phyloP scores from a whole-genome alignment of 805 yeast genomes.

The Zygosaccharomyces gambellarensis region DNA sequence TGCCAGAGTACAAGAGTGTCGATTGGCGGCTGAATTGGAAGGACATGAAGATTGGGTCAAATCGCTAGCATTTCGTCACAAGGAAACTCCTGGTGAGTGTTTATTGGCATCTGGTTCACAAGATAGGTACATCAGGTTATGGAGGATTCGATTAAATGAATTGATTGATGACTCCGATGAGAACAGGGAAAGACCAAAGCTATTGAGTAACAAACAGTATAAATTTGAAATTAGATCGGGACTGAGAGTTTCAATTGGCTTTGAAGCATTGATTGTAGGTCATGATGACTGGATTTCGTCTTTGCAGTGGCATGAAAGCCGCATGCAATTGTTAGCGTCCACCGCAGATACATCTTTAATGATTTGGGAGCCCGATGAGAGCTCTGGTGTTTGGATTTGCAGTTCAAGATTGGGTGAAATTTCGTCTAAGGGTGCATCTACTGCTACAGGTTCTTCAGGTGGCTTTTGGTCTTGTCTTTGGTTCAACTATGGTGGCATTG shows the following conservation, averaged over 20 bases:
- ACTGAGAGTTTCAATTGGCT: conserved; percentile 53
- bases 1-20: conserved; percentile 22
- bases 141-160: conserved; percentile 66
- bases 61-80: conserved; percentile 54
- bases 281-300: conserved; percentile 97
- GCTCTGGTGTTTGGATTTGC: conserved; percentile 88
- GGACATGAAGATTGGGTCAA: conserved; percentile 99
- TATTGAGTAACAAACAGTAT: conserved; percentile 69
- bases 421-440: conserved; percentile 92
- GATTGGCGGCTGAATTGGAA: conserved; percentile 49
- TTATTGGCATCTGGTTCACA: conserved; percentile 87
- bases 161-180: conserved; percentile 54
- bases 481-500: conserved; percentile 45
- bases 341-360: conserved; percentile 91
- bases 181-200: conserved; percentile 40
- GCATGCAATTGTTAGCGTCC: conserved; percentile 64
- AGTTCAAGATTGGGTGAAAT: conserved; percentile 80
- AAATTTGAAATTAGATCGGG: conserved; percentile 41
- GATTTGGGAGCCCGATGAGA: conserved; percentile 86
- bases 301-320: conserved; percentile 65
- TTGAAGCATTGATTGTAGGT: conserved; percentile 94
- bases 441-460: conserved; percentile 93
- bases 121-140: conserved; percentile 84
- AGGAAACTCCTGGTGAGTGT: conserved; percentile 45
- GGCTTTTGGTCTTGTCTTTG: conserved; percentile 69